Conservation (phyloP, 805 yeast species). For the Spencermartinsiella europaea region DNA sequence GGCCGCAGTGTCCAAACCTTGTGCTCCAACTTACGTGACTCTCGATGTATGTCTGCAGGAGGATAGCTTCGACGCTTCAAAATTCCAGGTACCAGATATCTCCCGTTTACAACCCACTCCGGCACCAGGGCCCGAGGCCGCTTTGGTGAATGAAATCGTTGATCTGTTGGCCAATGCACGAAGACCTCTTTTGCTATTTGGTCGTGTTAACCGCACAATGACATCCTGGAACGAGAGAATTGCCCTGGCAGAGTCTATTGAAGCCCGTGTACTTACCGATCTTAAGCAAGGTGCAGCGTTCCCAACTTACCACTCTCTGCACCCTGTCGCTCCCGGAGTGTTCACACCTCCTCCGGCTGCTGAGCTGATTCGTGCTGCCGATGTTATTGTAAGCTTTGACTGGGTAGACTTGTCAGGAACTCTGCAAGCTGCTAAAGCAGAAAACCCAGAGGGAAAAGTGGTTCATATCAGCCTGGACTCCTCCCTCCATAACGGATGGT, state of each 20-base stretch:
- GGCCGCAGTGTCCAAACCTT: conserved; percentile 2
- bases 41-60: conserved; percentile 4
- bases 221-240: conserved; percentile 2
- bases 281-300: conserved; percentile 3
- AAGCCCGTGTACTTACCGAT: conserved; percentile 3
- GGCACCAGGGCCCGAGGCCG: conserved; percentile 3
- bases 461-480: conserved; percentile 4
- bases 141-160: neutral
- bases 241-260: conserved; percentile 1
- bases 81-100: neutral
- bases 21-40: conserved; percentile 3
- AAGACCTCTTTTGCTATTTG: conserved; percentile 2
- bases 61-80: neutral
- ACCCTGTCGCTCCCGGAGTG: conserved; percentile 4
- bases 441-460: neutral
- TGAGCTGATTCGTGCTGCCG: conserved; percentile 5
- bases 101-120: conserved; percentile 3
- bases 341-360: conserved; percentile 3
- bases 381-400: conserved; percentile 4
- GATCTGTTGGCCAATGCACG: conserved; percentile 1
- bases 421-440: conserved; percentile 2
- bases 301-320: conserved; percentile 2
- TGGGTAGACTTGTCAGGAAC: conserved; percentile 5
- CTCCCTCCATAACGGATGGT: conserved; percentile 3
- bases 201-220: conserved; percentile 1